Conservation (phyloP, 1,139 yeast species). For the Candida mesenterica region DNA sequence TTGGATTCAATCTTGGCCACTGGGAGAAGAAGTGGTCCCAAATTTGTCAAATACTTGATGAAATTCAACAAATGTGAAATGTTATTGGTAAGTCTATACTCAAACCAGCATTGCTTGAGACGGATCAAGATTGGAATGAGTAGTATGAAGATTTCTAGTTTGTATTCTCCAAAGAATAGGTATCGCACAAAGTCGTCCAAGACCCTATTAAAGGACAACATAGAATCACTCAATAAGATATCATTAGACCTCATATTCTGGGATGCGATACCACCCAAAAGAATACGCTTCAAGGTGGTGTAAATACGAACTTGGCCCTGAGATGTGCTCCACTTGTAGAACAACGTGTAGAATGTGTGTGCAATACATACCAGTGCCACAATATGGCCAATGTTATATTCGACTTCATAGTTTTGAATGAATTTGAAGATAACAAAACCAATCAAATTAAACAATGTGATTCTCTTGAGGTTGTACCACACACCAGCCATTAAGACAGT, state of each 20-base stretch:
- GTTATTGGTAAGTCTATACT: conserved; percentile 50
- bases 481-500: conserved; percentile 32
- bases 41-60: conserved; percentile 66
- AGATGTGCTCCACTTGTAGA: conserved; percentile 11
- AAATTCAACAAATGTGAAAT: conserved; percentile 68
- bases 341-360: conserved; percentile 12
- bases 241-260: conserved; percentile 67
- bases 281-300: conserved; percentile 52
- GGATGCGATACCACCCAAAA: conserved; percentile 55
- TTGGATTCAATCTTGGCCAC: conserved; percentile 10
- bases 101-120: conserved; percentile 76
- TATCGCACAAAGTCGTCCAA: conserved; percentile 50
- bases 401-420: conserved; percentile 14
- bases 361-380: conserved; percentile 11
- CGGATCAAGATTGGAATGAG: conserved; percentile 70
- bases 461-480: conserved; percentile 25
- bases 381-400: conserved; percentile 3
- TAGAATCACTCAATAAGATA: conserved; percentile 73
- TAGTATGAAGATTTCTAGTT: conserved; percentile 49
- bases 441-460: conserved; percentile 20
- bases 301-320: conserved; percentile 45
- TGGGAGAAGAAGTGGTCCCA: conserved; percentile 44
- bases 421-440: conserved; percentile 24
- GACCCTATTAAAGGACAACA: conserved; percentile 77
- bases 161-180: conserved; percentile 39